A percentile compares a stretch with the other conserved stretches of the same genome.
Evolutionary conservation across 192 early-diverging fungal species (phyloP).

Genomic region (Entomortierella beljakovae): DNA sequence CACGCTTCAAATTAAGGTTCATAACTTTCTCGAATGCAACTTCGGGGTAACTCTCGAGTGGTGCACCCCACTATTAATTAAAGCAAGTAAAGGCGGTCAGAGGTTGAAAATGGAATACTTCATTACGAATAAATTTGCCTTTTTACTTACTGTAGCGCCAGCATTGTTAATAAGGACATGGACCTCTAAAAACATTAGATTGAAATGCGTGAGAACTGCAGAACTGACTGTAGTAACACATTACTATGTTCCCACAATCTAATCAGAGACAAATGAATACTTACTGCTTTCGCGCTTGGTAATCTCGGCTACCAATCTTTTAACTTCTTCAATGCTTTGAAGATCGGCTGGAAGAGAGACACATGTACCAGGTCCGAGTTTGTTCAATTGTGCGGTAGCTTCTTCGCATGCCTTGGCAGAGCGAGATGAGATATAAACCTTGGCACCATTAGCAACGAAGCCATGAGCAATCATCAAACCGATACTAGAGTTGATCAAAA

Average conservation of each 20-base stretch:
- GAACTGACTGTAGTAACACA: neutral
- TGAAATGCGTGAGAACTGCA: no score
- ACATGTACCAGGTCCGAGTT: constrained; percentile 77
- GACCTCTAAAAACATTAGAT: constrained; percentile 75
- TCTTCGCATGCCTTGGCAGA: constrained; percentile 69
- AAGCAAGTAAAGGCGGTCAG: neutral
- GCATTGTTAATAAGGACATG: constrained; percentile 93
- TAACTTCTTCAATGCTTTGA: constrained; percentile 67
- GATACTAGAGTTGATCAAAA: constrained; percentile 31
- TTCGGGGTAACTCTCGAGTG: constrained; percentile 70
- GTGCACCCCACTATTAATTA: constrained; percentile 58
- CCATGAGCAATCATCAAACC: constrained; percentile 71
- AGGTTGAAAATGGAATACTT: neutral
- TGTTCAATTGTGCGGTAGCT: constrained; percentile 75
- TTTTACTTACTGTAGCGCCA: constrained; percentile 60
- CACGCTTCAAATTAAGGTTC: constrained; percentile 86
- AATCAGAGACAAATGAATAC: constrained; percentile 6
- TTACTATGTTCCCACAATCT: neutral
- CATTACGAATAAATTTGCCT: no score
- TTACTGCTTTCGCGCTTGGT: constrained; percentile 70
- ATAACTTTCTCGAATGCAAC: constrained; percentile 79
- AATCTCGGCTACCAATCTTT: constrained; percentile 69
- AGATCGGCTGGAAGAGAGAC: constrained; percentile 82
- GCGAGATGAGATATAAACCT: constrained; percentile 92
- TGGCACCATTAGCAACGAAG: constrained; percentile 88